Evolutionary conservation across 31 red algal genomes (phyloP), one percentile per base, ranked within the genome.

Genomic region (Porphyra umbilicalis): DNA sequence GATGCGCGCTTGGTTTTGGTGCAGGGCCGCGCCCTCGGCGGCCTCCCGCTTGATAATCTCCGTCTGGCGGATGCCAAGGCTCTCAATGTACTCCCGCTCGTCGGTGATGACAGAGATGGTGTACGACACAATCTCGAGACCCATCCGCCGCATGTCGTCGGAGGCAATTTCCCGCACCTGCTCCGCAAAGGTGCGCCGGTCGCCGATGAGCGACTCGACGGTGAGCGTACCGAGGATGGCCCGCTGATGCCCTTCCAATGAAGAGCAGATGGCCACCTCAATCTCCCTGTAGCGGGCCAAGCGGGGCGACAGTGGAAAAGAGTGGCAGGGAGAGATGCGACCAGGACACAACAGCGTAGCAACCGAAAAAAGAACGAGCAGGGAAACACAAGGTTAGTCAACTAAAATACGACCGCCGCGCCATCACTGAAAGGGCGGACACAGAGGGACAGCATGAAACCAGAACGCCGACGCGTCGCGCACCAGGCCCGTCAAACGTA

Each of bases 181-280:
- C 67, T 80, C 79, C 35, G 87, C 86, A 44, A 94, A 94, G 10
- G 92, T 83, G 20, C 76, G 84, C n/a, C 88, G 87, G 33, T 94
- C 92, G 10, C 88, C 76, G 38, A 89, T 86, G 13, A 94, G 78
- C 77, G 88, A 86, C 39, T 94, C 92, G 4, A 94, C 92, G 30
- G 92, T 88, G 30, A 94, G 88, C 1, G 71, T 81, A 71, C 92
- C 87, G 36, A 94, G 89, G 39, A 94, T 94, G 16, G 92, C 84
- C 4, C 92, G 84, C 84, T 94, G 88, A 57, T 94, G 92, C 0
- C 92, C 92, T 18, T 88, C 77, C 10, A 94, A 39, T 9, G 92
- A 89, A 34, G 81, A 88, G 44, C 86, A 79, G 38, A 94, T 90
- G 15, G 87, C 74, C 20, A 81, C 77, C 75, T 94, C 88, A 71